Evolutionary conservation across 1,284 basidiomycete species (phyloP).

Genomic region (Malassezia dermatis): DNA sequence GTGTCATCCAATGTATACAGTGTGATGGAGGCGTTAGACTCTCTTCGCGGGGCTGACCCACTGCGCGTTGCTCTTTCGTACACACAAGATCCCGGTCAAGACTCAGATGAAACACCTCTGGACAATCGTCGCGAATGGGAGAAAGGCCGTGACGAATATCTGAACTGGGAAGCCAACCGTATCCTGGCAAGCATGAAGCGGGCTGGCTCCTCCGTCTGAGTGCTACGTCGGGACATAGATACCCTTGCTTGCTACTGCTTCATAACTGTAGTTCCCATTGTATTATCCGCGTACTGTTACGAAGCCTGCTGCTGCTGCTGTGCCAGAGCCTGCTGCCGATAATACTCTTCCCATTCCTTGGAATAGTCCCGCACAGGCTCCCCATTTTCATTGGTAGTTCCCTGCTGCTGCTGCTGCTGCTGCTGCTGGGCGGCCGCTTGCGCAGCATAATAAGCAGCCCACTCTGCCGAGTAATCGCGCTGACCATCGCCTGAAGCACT

Average conservation of each 20-base stretch:
- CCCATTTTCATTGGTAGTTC: background rate
- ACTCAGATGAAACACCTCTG: background rate
- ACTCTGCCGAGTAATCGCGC: conserved; percentile 42
- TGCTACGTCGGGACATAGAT: background rate
- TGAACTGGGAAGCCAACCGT: conserved; percentile 36
- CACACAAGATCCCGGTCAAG: background rate
- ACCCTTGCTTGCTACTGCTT: background rate
- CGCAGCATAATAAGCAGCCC: conserved; percentile 43
- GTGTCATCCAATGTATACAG: conserved; percentile 27
- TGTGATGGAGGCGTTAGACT: conserved; percentile 24
- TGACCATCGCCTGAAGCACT: conserved; percentile 16
- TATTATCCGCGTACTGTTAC: background rate
- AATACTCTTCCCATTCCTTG: conserved; percentile 46
- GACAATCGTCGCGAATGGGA: conserved; percentile 26
- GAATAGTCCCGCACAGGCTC: conserved; percentile 28
- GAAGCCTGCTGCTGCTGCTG: conserved; percentile 17
- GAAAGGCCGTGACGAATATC: conserved; percentile 30
- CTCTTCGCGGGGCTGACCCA: conserved; percentile 25
- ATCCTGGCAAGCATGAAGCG: conserved; percentile 27
- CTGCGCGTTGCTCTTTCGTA: conserved; percentile 23
- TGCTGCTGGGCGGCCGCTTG: conserved; percentile 22
- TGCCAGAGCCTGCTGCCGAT: conserved; percentile 30
- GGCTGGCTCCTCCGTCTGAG: background rate
- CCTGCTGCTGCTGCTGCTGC: conserved; percentile 6
- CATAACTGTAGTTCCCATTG: background rate